phyloP scores from a whole-genome alignment of 2,329 filamentous ascomycete genomes.

The Monilinia aucupariae region DNA sequence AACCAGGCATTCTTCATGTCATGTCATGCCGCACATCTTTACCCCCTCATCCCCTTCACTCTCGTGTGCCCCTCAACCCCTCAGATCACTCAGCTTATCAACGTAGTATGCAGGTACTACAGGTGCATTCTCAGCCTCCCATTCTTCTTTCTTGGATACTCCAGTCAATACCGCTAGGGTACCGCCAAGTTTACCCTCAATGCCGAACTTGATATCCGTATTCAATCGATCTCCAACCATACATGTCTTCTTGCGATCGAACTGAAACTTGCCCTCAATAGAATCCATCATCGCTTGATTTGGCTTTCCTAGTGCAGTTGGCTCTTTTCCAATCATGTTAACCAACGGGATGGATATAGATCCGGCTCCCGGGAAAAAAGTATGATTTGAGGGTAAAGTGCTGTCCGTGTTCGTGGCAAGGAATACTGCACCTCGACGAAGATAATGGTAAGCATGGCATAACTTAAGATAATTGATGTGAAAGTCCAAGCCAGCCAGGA shows the following conservation, averaged over 20 bases:
- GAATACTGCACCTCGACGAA: constrained; percentile 75
- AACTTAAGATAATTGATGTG: constrained; percentile 95
- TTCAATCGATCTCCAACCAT: constrained; percentile 95
- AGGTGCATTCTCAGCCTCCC: constrained; percentile 61
- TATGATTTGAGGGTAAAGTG: constrained; percentile 74
- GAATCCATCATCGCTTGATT: constrained; percentile 99
- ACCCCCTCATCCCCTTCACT: background rate
- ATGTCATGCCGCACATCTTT: background rate
- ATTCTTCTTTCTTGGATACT: constrained; percentile 79
- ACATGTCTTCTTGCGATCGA: constrained; percentile 78
- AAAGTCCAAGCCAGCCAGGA: constrained; percentile 86
- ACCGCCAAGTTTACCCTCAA: constrained; percentile 84
- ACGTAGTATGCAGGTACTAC: constrained; percentile 78
- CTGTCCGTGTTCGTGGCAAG: constrained; percentile 91
- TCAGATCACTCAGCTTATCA: constrained; percentile 75
- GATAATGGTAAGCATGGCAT: constrained; percentile 77
- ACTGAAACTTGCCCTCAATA: constrained; percentile 89
- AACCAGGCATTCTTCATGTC: background rate
- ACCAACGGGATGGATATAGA: constrained; percentile 72
- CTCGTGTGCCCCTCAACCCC: constrained; percentile 32
- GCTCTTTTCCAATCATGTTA: constrained; percentile 64
- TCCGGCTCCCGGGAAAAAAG: constrained; percentile 88
- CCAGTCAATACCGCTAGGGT: constrained; percentile 89
- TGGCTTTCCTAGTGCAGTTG: constrained; percentile 82
- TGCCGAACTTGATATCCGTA: constrained; percentile 93